Evolutionary conservation across 2,329 filamentous ascomycete species (phyloP).

Genomic region (Pseudogymnoascus sp.): DNA sequence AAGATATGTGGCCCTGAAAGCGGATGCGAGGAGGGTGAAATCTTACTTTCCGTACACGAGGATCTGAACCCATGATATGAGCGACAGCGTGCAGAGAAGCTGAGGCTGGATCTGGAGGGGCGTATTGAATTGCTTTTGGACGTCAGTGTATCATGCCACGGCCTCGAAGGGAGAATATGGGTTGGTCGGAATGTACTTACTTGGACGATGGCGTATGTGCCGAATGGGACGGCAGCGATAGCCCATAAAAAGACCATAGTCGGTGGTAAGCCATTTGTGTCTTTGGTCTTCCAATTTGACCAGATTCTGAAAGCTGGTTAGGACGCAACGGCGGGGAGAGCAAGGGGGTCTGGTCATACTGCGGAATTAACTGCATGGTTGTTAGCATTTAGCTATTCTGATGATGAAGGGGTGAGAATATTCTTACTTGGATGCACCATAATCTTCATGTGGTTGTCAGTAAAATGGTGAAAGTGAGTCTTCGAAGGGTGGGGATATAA

Average conservation of each 20-base stretch:
- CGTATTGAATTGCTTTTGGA: slow-evolving; percentile 44
- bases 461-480: background rate
- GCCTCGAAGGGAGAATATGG: background rate
- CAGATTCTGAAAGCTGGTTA: slow-evolving; percentile 38
- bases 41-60: slow-evolving; percentile 43
- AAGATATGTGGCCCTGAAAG: background rate
- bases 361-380: slow-evolving; percentile 25
- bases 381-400: background rate
- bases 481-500: background rate
- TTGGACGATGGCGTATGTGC: slow-evolving; percentile 44
- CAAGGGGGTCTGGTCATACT: slow-evolving; percentile 18
- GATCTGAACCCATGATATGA: slow-evolving; percentile 45
- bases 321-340: background rate
- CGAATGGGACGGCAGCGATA: slow-evolving; percentile 41
- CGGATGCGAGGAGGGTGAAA: background rate
- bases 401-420: background rate
- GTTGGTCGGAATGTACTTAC: slow-evolving; percentile 22
- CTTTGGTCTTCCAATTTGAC: slow-evolving; percentile 54
- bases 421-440: slow-evolving; percentile 35
- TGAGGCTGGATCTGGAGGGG: slow-evolving; percentile 48
- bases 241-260: slow-evolving; percentile 59
- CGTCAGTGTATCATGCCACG: background rate
- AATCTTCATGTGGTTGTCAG: slow-evolving; percentile 24
- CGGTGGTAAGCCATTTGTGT: slow-evolving; percentile 52
- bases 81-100: slow-evolving; percentile 41